phyloP scores from a whole-genome alignment of 768 basidiomycete genomes.

The Gautieria morchelliformis region DNA sequence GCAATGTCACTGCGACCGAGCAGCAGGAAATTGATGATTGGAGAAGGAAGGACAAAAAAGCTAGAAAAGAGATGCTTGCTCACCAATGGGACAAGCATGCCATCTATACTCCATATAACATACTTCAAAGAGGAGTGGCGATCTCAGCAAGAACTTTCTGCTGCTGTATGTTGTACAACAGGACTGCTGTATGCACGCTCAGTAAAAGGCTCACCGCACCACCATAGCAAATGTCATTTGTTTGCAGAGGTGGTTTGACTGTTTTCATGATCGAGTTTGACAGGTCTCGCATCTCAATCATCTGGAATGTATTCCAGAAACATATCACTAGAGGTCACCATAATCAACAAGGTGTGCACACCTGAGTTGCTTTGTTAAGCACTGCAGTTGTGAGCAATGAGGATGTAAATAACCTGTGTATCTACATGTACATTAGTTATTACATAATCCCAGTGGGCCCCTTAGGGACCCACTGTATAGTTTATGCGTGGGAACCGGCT shows the following conservation, averaged over 20 bases:
- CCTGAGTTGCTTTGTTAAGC: constrained; percentile 83
- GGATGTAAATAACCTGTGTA: too few relatives aligned
- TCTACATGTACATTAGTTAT: too few relatives aligned
- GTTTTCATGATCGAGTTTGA: constrained; percentile 90
- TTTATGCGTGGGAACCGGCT: too few relatives aligned
- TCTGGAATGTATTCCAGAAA: constrained; percentile 30
- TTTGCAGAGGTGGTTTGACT: constrained; percentile 90
- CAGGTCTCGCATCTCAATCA: constrained; percentile 92
- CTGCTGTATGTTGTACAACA: constrained; percentile 96
- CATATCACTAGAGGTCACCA: constrained; percentile 10
- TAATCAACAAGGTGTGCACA: constrained; percentile 19
- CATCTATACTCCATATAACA: constrained; percentile 88
- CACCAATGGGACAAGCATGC: constrained; percentile 84
- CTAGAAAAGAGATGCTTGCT: too few relatives aligned
- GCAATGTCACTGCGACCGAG: too few relatives aligned
- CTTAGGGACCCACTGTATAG: too few relatives aligned
- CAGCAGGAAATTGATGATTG: too few relatives aligned
- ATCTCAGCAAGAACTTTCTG: constrained; percentile 89
- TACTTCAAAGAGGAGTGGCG: constrained; percentile 96
- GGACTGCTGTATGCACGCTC: constrained; percentile 75
- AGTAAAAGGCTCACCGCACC: constrained; percentile 92
- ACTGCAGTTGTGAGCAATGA: constrained; percentile 95
- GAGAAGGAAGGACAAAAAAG: too few relatives aligned
- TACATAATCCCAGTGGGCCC: too few relatives aligned
- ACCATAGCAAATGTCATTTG: constrained; percentile 97